phyloP scores from a whole-genome alignment of 2,329 filamentous ascomycete species.

The Dothistroma septosporum region DNA sequence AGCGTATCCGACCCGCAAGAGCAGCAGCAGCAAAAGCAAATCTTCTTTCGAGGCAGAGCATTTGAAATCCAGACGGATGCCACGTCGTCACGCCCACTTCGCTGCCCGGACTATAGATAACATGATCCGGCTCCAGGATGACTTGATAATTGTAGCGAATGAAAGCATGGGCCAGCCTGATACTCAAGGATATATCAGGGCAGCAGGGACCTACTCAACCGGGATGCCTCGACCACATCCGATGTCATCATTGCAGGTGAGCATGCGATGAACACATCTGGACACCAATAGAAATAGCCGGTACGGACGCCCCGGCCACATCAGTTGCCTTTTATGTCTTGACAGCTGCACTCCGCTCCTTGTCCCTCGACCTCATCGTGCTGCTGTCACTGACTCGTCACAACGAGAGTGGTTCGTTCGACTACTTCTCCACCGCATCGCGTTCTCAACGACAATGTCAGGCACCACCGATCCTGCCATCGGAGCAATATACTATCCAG shows the following conservation, averaged over 20 bases:
- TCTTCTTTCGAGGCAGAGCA: neutral
- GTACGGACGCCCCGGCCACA: neutral
- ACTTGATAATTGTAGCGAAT: conserved; percentile 1
- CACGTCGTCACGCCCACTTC: conserved; percentile 3
- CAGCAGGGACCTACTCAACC: neutral
- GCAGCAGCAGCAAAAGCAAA: conserved; percentile 4
- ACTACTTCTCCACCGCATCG: neutral
- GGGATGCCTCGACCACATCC: conserved; percentile 4
- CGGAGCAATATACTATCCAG: conserved; percentile 1
- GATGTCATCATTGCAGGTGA: neutral
- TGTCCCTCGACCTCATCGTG: neutral
- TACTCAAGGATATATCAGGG: neutral
- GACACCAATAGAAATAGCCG: neutral
- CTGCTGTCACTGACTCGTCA: conserved; percentile 7
- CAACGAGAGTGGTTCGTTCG: neutral
- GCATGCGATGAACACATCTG: conserved; percentile 1
- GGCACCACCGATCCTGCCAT: conserved; percentile 5
- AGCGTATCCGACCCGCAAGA: neutral
- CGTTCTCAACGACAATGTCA: conserved; percentile 1
- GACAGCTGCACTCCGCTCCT: conserved; percentile 8
- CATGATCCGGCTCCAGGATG: conserved; percentile 1
- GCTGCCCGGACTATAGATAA: neutral
- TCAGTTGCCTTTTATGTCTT: conserved; percentile 5
- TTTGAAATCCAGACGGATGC: neutral
- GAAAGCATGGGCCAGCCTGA: neutral